phyloP scores from a whole-genome alignment of 768 basidiomycete genomes.

The Termitomyces sp. region DNA sequence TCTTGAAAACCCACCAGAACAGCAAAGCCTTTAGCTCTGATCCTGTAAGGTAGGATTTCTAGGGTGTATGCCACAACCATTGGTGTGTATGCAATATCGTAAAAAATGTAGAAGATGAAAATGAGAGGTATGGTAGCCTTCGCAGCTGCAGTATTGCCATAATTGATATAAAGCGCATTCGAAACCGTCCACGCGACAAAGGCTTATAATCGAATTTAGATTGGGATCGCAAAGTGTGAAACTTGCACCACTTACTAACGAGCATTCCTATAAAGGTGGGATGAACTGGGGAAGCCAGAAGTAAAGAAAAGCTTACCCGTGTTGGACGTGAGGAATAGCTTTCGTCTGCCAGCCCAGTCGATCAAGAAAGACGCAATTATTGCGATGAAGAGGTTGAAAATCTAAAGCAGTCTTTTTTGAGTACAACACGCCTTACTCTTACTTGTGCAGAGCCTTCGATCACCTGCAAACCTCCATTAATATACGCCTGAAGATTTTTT shows the following conservation, averaged over 20 bases:
- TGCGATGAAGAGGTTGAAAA: constrained; percentile 64
- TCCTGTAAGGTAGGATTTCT: constrained; percentile 78
- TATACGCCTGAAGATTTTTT: constrained; percentile 30
- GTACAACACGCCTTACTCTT: background rate
- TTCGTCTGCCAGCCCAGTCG: constrained; percentile 65
- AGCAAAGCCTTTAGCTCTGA: constrained; percentile 79
- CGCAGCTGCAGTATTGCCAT: constrained; percentile 37
- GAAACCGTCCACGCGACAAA: constrained; percentile 58
- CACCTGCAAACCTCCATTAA: constrained; percentile 64
- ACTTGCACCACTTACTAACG: constrained; percentile 34
- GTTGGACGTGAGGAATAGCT: constrained; percentile 65
- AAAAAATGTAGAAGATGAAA: constrained; percentile 53
- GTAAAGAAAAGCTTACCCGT: constrained; percentile 29
- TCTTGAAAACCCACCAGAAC: constrained; percentile 49
- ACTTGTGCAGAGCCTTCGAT: background rate
- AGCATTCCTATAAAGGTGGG: constrained; percentile 33
- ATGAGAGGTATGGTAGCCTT: constrained; percentile 63
- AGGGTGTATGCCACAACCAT: constrained; percentile 60
- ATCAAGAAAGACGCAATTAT: constrained; percentile 59
- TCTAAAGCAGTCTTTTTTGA: constrained; percentile 23
- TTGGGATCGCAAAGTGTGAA: background rate
- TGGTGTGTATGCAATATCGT: constrained; percentile 76
- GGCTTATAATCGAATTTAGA: constrained; percentile 27
- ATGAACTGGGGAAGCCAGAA: background rate
- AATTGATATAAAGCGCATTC: constrained; percentile 40